Evolutionary conservation across 768 basidiomycete genomes (phyloP).

Genomic region (Leccinum disarticulatum): DNA sequence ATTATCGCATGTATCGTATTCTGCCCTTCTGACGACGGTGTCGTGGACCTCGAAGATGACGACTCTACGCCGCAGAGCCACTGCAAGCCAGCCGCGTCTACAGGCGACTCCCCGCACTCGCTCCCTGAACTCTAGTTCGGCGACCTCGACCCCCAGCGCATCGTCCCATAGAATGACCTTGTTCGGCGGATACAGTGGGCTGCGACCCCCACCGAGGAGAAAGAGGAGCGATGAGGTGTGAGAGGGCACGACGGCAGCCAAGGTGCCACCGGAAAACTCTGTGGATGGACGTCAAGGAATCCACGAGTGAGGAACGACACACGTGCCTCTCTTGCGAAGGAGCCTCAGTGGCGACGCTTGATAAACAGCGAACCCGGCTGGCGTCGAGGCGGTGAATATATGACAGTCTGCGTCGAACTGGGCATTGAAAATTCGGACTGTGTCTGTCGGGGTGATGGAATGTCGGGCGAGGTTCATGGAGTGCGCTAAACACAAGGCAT

Average conservation of each 20-base stretch:
- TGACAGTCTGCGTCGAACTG: conserved; percentile 77
- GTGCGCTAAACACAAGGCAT: conserved; percentile 19
- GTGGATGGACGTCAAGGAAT: conserved; percentile 19
- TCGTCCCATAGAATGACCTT: conserved; percentile 93
- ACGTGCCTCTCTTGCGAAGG: conserved; percentile 76
- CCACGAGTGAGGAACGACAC: conserved; percentile 1
- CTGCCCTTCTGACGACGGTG: conserved; percentile 59
- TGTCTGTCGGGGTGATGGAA: conserved; percentile 73
- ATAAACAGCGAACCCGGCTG: conserved; percentile 83
- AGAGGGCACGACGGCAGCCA: conserved; percentile 72
- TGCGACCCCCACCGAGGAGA: conserved; percentile 83
- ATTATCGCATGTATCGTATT: conserved; percentile 91
- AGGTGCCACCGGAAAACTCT: conserved; percentile 81
- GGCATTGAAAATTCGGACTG: conserved; percentile 73
- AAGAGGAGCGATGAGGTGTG: conserved; percentile 83
- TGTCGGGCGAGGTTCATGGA: conserved; percentile 86
- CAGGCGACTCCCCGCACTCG: conserved; percentile 77
- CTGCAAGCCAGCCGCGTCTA: conserved; percentile 81
- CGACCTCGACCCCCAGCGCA: conserved; percentile 69
- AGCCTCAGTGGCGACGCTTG: conserved; percentile 72
- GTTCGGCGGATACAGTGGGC: conserved; percentile 87
- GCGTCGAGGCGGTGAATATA: conserved; percentile 80
- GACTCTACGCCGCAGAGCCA: conserved; percentile 75
- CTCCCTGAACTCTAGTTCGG: conserved; percentile 88
- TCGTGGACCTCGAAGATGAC: conserved; percentile 73